A percentile compares a stretch with the other conserved stretches of the same genome.
phyloP scores from a whole-genome alignment of 352 stramenopile genomes.

The Lagenidium giganteum region DNA sequence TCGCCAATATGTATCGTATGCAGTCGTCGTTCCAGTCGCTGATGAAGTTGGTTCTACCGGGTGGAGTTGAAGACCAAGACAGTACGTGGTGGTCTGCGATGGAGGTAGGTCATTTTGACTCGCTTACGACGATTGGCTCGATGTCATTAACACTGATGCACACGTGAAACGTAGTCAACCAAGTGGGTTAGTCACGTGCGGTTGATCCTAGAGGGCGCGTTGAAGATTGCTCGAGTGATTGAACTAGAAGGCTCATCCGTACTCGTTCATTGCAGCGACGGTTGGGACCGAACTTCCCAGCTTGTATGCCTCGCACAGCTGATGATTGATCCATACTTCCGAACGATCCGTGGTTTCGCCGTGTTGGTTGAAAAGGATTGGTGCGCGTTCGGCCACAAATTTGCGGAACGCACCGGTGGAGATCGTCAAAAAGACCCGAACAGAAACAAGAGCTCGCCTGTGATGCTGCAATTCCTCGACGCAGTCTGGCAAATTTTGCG shows the following conservation, averaged over 20 bases:
- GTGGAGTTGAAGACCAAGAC: constrained; percentile 58
- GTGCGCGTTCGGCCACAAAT: constrained; percentile 85
- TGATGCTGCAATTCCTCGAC: constrained; percentile 87
- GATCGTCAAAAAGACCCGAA: constrained; percentile 75
- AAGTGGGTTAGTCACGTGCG: constrained; percentile 84
- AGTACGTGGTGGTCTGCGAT: constrained; percentile 65
- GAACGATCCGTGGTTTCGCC: constrained; percentile 80
- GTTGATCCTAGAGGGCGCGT: constrained; percentile 69
- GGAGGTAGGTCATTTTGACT: too few relatives aligned
- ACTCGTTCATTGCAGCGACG: constrained; percentile 86
- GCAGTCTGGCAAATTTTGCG: constrained; percentile 79
- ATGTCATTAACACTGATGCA: too few relatives aligned
- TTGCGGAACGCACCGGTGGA: constrained; percentile 55
- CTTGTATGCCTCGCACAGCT: constrained; percentile 74
- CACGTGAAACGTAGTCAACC: too few relatives aligned
- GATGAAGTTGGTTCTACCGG: constrained; percentile 65
- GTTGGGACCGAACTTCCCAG: constrained; percentile 84
- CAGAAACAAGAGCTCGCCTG: constrained; percentile 70
- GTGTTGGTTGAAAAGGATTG: constrained; percentile 86
- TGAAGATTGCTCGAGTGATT: constrained; percentile 85
- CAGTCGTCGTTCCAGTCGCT: constrained; percentile 69
- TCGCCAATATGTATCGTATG: constrained; percentile 94
- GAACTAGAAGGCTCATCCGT: constrained; percentile 75
- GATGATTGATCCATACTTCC: constrained; percentile 86
- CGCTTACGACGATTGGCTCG: background rate